Conservation (phyloP, 2,329 filamentous ascomycete genomes). For the Sphaerulina vaccinii region DNA sequence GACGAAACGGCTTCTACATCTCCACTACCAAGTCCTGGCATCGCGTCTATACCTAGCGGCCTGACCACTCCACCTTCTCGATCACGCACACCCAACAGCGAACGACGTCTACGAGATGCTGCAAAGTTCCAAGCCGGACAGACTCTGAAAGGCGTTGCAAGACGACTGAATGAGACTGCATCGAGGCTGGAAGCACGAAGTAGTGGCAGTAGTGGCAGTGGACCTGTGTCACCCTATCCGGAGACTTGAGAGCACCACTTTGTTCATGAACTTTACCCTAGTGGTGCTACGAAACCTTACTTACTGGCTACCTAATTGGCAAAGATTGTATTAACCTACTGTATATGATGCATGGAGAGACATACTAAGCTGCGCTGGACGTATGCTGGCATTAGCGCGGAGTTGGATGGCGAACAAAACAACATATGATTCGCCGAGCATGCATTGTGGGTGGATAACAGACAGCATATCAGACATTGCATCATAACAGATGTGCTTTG, state of each 20-base stretch:
- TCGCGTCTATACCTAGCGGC: slow-evolving; percentile 7
- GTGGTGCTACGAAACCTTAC: background rate
- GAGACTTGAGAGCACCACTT: slow-evolving; percentile 12
- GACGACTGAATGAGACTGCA: slow-evolving; percentile 23
- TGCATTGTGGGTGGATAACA: too few species aligned
- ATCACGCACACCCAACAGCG: slow-evolving; percentile 19
- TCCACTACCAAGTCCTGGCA: slow-evolving; percentile 11
- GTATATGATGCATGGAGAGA: slow-evolving; percentile 11
- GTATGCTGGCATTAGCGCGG: slow-evolving; percentile 8
- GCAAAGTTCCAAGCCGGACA: slow-evolving; percentile 22
- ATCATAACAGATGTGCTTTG: too few species aligned
- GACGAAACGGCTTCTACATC: slow-evolving; percentile 10
- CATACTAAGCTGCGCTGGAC: slow-evolving; percentile 7
- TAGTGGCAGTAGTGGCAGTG: background rate
- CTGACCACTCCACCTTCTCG: slow-evolving; percentile 16
- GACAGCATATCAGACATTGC: too few species aligned
- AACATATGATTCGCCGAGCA: slow-evolving; percentile 4
- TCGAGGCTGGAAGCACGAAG: slow-evolving; percentile 19
- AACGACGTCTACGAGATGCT: slow-evolving; percentile 23
- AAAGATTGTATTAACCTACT: slow-evolving; percentile 9
- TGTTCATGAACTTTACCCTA: background rate
- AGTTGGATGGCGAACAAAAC: slow-evolving; percentile 5
- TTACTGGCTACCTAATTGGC: slow-evolving; percentile 1
- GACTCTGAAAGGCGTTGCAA: slow-evolving; percentile 22
- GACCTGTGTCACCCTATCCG: slow-evolving; percentile 21